Base-by-base conservation (phyloP, 306 rosid species). In the Senna tora region DNA sequence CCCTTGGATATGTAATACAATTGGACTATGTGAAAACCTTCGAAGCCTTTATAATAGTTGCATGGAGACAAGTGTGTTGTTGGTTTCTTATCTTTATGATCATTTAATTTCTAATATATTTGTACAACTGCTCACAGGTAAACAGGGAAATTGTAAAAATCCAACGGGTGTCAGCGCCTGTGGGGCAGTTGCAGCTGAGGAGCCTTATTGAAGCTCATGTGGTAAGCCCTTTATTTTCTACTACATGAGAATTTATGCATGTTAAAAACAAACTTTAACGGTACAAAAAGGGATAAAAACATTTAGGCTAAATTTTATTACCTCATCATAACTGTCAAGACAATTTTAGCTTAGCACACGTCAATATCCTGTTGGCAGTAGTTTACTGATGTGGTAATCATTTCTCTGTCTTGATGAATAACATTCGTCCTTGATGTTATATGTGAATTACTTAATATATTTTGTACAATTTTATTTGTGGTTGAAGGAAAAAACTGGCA, bases 171-270 rank as follows among this genome's bases (percentile, higher is more conserved):
- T 75, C 89, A 36, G 96, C 98, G 0, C 85, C 97, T 10, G 98
- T 85, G 70, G 98, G 97, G 72, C 98, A 91, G 87, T 87, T 86
- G 82, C 97, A 89, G 82, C 91, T 94, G 82, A 94, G 89, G 88
- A 89, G 65, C 87, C 95, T 94, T 7, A 91, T 94, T 53, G 92
- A 91, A 85, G 92, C 96, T 86, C 98, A 94, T 76, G 97, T 91
- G 79, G 98, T 94, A 91, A 94, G 98, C 58, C 54, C 78, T 36
- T 36, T 36, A 56, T 75, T 69, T 54, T n/a, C n/a, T 67, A 63
- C 50, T 52, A 51, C 74, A 57, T 58, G 17, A 43, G 39, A 67
- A 30, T 74, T 54, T 75, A 30, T 80, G 75, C 76, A 51, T 43
- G 49, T 11, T 32, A 25, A 13, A 43, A 28, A 42, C 41, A 63